Base-by-base conservation (phyloP, 2,329 filamentous ascomycete genomes). In the Fusarium zealandicum region DNA sequence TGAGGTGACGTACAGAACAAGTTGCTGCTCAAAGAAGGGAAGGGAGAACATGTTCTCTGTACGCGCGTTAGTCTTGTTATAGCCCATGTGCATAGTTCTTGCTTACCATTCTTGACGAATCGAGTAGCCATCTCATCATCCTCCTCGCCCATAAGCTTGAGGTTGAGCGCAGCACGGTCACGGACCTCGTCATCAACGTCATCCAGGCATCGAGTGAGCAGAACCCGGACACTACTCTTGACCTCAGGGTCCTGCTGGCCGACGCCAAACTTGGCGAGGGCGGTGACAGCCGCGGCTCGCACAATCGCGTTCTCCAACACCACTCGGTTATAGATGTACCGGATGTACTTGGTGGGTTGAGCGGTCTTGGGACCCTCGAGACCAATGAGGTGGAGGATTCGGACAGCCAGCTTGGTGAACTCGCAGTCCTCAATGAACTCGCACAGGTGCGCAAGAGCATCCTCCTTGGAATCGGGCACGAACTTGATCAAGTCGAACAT, bases 401-500 rank as follows among this genome's bases (percentile, higher is more conserved):
- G 89, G 40, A 99, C 93, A 25, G 95, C 93, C 59, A 99, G 82
- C 78, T 99, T 99, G 22, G 95, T 97, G 75, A 98, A 99, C 73
- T 99, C 95, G 78, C 95, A 99, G 73, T 99, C 95, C 76, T 99
- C 95, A 63, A 99, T 99, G 72, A 99, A 99, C 73, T 99, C 95
- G 78, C 95, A 98, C 17, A 99, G 85, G 70, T 98, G 95, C 12
- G 93, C 91, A 41, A 99, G 85, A 14, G 95, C 93, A 64, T 88
- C 85, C 69, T 88, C 86, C 75, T 88, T 88, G 27, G 85, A 87
- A 55, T 97, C 95, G 1, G 95, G 95, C 3, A 99, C 93, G 69
- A 99, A 99, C 75, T 98, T 97, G 80, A 99, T 98, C 50, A 99
- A 80, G 69, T 99, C 95, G 71, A 99, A 98, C 88, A 99, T 98